A percentile compares a stretch with the other conserved stretches of the same genome.
Evolutionary conservation across 208 protist species (phyloP).

Genomic region (Leishmania guyanensis): DNA sequence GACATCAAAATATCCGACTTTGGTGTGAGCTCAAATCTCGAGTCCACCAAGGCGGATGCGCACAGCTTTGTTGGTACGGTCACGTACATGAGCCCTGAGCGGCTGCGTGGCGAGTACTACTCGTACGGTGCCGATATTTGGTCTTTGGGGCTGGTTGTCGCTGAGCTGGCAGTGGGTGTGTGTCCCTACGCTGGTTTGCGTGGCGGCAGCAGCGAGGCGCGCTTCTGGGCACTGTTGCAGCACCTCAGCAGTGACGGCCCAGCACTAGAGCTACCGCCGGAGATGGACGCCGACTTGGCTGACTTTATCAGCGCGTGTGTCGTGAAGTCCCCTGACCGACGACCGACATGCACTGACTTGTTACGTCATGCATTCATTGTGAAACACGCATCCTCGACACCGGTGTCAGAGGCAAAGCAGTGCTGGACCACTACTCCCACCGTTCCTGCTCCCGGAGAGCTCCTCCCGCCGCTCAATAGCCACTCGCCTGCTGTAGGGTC

Average conservation of each 20-base stretch:
- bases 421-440: neutral
- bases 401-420: neutral
- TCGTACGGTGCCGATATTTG: conserved; percentile 93
- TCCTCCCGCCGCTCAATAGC: neutral
- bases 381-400: conserved; percentile 7
- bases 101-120: conserved; percentile 87
- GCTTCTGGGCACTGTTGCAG: conserved; percentile 87
- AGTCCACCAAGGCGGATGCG: conserved; percentile 83
- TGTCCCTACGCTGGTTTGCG: conserved; percentile 74
- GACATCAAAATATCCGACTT: conserved; percentile 95
- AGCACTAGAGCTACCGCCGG: conserved; percentile 56
- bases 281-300: conserved; percentile 50
- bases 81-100: conserved; percentile 95
- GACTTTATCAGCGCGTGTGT: conserved; percentile 81
- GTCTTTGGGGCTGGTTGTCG: conserved; percentile 91
- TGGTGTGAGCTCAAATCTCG: conserved; percentile 91
- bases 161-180: conserved; percentile 86
- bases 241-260: conserved; percentile 69
- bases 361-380: conserved; percentile 76
- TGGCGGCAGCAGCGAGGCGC: conserved; percentile 64
- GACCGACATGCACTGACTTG: conserved; percentile 70
- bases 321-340: conserved; percentile 52
- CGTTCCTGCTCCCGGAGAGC: neutral
- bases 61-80: conserved; percentile 93
- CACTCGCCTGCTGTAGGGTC: neutral